Percentiles rank a stretch among this genome's conserved stretches.
phyloP scores from a whole-genome alignment of 345 rosid species.

The Salix brachista region DNA sequence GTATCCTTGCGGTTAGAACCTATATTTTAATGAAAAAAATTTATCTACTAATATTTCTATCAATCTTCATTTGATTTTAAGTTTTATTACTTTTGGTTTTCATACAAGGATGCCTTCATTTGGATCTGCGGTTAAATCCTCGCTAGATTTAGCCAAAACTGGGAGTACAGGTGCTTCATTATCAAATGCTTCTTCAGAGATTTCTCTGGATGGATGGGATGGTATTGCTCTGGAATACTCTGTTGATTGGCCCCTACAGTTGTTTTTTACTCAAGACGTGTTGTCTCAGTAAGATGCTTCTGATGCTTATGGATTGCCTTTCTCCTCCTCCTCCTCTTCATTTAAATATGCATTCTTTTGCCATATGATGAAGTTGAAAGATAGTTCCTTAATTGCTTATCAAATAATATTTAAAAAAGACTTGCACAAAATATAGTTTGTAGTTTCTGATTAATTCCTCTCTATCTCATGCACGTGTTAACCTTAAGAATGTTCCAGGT shows the following conservation, averaged over 20 bases:
- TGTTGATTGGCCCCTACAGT: slow-evolving; percentile 91
- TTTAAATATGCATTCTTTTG: not conserved
- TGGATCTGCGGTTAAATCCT: slow-evolving; percentile 69
- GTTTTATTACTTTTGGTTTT: slow-evolving; percentile 12
- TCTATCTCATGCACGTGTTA: not conserved
- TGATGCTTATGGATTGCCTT: slow-evolving; percentile 4
- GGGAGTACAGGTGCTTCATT: slow-evolving; percentile 38
- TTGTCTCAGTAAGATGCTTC: slow-evolving; percentile 72
- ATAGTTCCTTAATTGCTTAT: not conserved
- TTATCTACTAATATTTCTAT: not conserved
- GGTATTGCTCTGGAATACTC: slow-evolving; percentile 88
- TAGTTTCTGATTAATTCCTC: slow-evolving; percentile 2
- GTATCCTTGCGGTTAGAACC: slow-evolving; percentile 72
- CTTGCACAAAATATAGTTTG: not conserved
- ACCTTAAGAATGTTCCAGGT: slow-evolving; percentile 45
- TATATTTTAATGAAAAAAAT: slow-evolving; percentile 1
- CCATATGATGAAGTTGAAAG: not conserved
- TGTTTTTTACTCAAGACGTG: slow-evolving; percentile 92
- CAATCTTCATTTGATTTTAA: not conserved
- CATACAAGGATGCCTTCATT: slow-evolving; percentile 73
- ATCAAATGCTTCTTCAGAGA: slow-evolving; percentile 47
- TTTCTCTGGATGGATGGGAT: slow-evolving; percentile 85
- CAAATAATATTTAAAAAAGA: not conserved
- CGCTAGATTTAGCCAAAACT: slow-evolving; percentile 54
- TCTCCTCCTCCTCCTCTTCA: not conserved